Evolutionary conservation across 805 yeast species (phyloP).

Genomic region (Sugiyamaella boreocaroliniensis): DNA sequence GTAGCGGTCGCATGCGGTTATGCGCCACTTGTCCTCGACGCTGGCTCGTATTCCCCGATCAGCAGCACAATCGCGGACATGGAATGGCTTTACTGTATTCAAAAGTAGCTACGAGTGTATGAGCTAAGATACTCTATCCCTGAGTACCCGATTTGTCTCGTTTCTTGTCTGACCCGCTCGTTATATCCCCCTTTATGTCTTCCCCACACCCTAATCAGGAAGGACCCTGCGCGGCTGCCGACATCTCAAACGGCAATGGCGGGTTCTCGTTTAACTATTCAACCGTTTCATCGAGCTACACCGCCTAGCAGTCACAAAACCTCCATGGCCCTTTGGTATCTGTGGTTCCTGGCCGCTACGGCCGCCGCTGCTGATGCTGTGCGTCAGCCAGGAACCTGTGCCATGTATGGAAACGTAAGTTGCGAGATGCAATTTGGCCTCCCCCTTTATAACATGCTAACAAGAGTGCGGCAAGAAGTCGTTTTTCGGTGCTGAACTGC

Average conservation of each 20-base stretch:
- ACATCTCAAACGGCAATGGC: neutral
- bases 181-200: too few species aligned
- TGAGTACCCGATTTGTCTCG: too few species aligned
- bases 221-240: neutral
- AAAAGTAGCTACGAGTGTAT: too few species aligned
- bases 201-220: neutral
- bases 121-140: too few species aligned
- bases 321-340: neutral
- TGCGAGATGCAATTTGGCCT: too few species aligned
- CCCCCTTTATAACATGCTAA: too few species aligned
- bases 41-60: too few species aligned
- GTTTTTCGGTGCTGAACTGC: conserved; percentile 70
- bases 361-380: neutral
- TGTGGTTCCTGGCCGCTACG: conserved; percentile 1
- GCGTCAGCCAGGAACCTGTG: conserved; percentile 23
- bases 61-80: too few species aligned
- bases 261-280: neutral
- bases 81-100: too few species aligned
- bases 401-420: conserved; percentile 27
- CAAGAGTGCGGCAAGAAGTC: conserved; percentile 68
- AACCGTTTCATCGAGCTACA: neutral
- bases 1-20: too few species aligned
- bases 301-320: neutral
- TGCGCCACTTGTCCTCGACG: too few species aligned
- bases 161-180: too few species aligned